These are phyloP conservation scores for Aristolochia californica DNA, from an alignment of 164 flowering plant species.

Conservation along the genomic window DNA sequence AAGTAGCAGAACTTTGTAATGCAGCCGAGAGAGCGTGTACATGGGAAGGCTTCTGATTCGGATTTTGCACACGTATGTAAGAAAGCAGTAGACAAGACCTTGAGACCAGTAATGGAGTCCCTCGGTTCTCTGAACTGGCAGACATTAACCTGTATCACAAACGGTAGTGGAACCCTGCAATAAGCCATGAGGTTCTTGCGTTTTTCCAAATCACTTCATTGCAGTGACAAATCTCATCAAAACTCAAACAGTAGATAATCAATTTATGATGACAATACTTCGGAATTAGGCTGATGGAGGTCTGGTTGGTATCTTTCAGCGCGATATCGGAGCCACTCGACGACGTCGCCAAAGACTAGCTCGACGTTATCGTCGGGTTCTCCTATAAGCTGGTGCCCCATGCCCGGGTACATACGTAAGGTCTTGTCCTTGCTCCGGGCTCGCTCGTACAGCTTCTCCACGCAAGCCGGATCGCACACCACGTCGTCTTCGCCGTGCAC, in stretches of 20 bases:
- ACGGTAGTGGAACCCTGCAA: not conserved
- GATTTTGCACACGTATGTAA: slow-evolving; percentile 61
- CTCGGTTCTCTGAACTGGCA: slow-evolving; percentile 76
- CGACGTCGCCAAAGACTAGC: slow-evolving; percentile 57
- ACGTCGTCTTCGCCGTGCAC: slow-evolving; percentile 72
- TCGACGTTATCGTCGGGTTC: slow-evolving; percentile 78
- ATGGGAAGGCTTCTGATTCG: slow-evolving; percentile 23
- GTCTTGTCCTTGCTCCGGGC: slow-evolving; percentile 75
- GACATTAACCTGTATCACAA: slow-evolving; percentile 1
- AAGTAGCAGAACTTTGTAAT: not conserved
- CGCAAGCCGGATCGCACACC: slow-evolving; percentile 82
- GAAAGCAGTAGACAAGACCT: slow-evolving; percentile 52
- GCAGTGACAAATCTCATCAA: not conserved
- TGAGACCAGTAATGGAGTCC: slow-evolving; percentile 48
- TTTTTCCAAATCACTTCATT: not conserved
- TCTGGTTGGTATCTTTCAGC: slow-evolving; percentile 14
- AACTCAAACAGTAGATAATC: too few relatives aligned
- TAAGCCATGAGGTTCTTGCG: not conserved
- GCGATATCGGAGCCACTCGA: slow-evolving; percentile 54
- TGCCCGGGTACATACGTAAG: slow-evolving; percentile 50
- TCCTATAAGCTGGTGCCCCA: slow-evolving; percentile 91
- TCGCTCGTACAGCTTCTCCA: slow-evolving; percentile 48
- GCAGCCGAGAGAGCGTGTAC: slow-evolving; percentile 37
- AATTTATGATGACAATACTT: not conserved
- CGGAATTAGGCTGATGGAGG: not conserved